Evolutionary conservation across 768 basidiomycete species (phyloP), one percentile per base, ranked within the genome.

Genomic region (Lactarius psammicola): DNA sequence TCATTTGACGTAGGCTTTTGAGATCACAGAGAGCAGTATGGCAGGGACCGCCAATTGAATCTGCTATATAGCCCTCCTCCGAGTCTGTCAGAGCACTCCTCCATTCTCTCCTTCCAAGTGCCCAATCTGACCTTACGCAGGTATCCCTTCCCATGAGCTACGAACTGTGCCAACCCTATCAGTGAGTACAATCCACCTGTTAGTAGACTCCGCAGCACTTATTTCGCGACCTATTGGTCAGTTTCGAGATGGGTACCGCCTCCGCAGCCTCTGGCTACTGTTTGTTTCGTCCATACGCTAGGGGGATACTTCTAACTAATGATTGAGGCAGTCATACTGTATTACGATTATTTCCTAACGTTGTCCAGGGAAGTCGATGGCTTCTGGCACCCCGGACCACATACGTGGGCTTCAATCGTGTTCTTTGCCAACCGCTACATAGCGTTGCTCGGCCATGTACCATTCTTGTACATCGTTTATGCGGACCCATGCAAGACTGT

Each of bases 271-370:
- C 49, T 11, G 49, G 34, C 23, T 60, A 62, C 38, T 3, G 60
- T 61, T 28, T 15, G 64, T 60, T 46, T 40, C 46, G 4, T 36
- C 23, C 33, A 44, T 13, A 18, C 44, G 18, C 33, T 26, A 34
- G n/a, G 56, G 40, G 23, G 23, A 61, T 23, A 9, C 4, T 23
- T 34, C 38, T 66, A 30, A 65, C 38, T 66, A 30, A 65, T 23
- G 4, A 20, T 62, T n/a, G 33, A 26, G 23, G 34, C 55, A 74
- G 77, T 54, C n/a, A 57, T 78, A 9, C 67, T 79, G 26, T 70
- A 78, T 18, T 80, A 81, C 57, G 84, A 85, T 57, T 82, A 81
- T 65, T 42, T 76, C 46, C 72, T 84, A 44, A 85, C 84, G 0
- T 67, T 85, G 5, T 56, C 67, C 0, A 59, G 65, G 33, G 84